phyloP scores from a whole-genome alignment of 2,329 filamentous ascomycete genomes.

The Harringtonia aguacate region DNA sequence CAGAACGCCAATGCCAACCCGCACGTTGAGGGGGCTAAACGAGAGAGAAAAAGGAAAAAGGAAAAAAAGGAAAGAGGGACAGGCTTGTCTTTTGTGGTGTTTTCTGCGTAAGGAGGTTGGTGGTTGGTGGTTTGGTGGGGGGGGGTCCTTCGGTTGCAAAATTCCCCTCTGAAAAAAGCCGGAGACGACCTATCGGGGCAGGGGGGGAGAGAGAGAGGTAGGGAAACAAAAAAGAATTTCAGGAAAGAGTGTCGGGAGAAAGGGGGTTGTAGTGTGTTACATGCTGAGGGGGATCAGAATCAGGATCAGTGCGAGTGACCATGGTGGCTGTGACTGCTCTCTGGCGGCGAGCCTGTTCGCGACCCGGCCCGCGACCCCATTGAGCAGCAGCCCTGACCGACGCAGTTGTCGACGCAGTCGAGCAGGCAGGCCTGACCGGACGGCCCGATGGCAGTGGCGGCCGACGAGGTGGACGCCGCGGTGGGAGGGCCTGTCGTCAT shows the following conservation, averaged over 20 bases:
- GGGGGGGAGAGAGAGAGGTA: background rate
- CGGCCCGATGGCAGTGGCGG: conserved; percentile 14
- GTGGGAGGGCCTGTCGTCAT: background rate
- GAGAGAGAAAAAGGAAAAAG: background rate
- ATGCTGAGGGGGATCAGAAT: too few relatives aligned
- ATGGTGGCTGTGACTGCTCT: conserved; percentile 23
- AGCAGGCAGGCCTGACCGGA: conserved; percentile 31
- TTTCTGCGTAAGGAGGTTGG: too few relatives aligned
- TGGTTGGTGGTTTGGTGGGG: too few relatives aligned
- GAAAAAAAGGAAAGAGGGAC: background rate
- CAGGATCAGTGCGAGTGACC: conserved; percentile 9
- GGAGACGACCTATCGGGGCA: too few relatives aligned
- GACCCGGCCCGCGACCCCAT: conserved; percentile 23
- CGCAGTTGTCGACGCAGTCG: conserved; percentile 39
- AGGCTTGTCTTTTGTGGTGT: too few relatives aligned
- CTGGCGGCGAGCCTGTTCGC: conserved; percentile 18
- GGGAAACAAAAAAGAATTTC: background rate
- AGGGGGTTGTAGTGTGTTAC: too few relatives aligned
- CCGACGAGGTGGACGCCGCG: conserved; percentile 22
- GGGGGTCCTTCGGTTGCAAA: too few relatives aligned
- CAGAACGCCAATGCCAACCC: too few relatives aligned
- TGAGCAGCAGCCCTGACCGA: conserved; percentile 33
- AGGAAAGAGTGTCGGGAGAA: background rate
- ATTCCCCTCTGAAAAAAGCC: too few relatives aligned
- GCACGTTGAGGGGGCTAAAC: background rate